These are phyloP conservation scores for Verticillium nubilum DNA, from an alignment of 2,329 filamentous ascomycete genomes.

Conservation along the genomic window DNA sequence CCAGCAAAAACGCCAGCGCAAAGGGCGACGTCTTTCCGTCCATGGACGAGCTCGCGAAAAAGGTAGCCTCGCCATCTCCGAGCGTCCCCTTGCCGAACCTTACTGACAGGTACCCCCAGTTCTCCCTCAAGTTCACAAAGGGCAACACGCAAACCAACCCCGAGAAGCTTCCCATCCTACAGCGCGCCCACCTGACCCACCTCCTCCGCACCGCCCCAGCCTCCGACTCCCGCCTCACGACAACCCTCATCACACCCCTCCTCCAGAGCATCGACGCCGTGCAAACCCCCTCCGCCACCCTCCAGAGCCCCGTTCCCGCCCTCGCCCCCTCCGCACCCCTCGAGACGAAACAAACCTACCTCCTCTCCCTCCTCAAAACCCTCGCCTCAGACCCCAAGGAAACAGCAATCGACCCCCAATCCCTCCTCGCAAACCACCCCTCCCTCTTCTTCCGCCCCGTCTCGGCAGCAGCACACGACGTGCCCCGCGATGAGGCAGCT, in stretches of 20 bases:
- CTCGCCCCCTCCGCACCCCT: slow-evolving; percentile 2
- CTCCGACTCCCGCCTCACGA: slow-evolving; percentile 6
- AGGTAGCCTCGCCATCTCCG: slow-evolving; percentile 39
- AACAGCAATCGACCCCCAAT: slow-evolving; percentile 6
- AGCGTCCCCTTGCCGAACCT: not conserved
- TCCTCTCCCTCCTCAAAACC: slow-evolving; percentile 8
- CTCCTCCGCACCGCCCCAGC: slow-evolving; percentile 19
- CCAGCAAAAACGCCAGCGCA: slow-evolving; percentile 35
- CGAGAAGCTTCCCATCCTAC: slow-evolving; percentile 75
- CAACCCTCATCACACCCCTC: slow-evolving; percentile 10
- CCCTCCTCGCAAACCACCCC: slow-evolving; percentile 9
- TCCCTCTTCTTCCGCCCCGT: slow-evolving; percentile 12
- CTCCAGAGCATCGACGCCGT: slow-evolving; percentile 4
- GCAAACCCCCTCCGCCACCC: not conserved
- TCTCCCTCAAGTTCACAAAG: slow-evolving; percentile 82
- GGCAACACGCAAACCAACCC: slow-evolving; percentile 81
- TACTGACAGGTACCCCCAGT: slow-evolving; percentile 40
- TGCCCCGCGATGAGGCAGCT: not conserved
- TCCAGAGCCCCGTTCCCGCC: not conserved
- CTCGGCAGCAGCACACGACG: not conserved
- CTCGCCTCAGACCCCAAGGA: slow-evolving; percentile 8
- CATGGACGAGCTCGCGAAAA: slow-evolving; percentile 63
- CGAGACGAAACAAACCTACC: not conserved
- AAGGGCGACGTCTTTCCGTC: slow-evolving; percentile 64
- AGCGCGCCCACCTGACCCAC: slow-evolving; percentile 55